A percentile compares a stretch with the other conserved stretches of the same genome.
Evolutionary conservation across 2,329 filamentous ascomycete species (phyloP).

Genomic region (Cercospora janseana): DNA sequence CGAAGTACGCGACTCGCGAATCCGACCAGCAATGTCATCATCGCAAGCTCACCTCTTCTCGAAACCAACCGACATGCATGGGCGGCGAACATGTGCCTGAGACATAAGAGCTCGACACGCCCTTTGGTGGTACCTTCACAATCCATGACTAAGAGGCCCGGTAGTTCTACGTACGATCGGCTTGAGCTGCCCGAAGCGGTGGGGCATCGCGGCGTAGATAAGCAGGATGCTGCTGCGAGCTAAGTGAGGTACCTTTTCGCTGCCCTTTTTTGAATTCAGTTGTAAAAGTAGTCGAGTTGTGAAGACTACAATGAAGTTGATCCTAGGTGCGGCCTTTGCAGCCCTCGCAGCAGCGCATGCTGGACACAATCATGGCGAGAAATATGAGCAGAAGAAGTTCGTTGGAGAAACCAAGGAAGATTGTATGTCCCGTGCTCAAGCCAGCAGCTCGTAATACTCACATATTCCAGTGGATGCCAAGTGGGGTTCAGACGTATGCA

Average conservation of each 20-base stretch:
- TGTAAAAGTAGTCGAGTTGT: too few relatives aligned
- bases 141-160: slow-evolving; percentile 15
- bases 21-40: slow-evolving; percentile 7
- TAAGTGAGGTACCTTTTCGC: slow-evolving; percentile 19
- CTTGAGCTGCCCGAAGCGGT: slow-evolving; percentile 14
- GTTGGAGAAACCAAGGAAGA: slow-evolving; percentile 32
- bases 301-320: neutral
- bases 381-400: slow-evolving; percentile 26
- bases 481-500: slow-evolving; percentile 31
- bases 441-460: neutral
- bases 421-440: neutral
- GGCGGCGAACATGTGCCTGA: neutral
- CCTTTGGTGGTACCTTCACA: neutral
- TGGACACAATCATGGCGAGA: slow-evolving; percentile 19
- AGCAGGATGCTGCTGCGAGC: slow-evolving; percentile 14
- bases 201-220: slow-evolving; percentile 19
- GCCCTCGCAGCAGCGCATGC: slow-evolving; percentile 15
- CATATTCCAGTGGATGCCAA: slow-evolving; percentile 27
- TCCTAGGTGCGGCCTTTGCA: neutral
- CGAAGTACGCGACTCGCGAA: slow-evolving; percentile 2
- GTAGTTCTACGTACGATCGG: slow-evolving; percentile 5
- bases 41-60: neutral
- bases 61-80: too few relatives aligned
- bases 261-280: neutral
- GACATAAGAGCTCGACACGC: neutral